Evolutionary conservation across 495 filamentous ascomycete species (phyloP), one percentile per base, ranked within the genome.

Genomic region (Lentithecium fluviatile): DNA sequence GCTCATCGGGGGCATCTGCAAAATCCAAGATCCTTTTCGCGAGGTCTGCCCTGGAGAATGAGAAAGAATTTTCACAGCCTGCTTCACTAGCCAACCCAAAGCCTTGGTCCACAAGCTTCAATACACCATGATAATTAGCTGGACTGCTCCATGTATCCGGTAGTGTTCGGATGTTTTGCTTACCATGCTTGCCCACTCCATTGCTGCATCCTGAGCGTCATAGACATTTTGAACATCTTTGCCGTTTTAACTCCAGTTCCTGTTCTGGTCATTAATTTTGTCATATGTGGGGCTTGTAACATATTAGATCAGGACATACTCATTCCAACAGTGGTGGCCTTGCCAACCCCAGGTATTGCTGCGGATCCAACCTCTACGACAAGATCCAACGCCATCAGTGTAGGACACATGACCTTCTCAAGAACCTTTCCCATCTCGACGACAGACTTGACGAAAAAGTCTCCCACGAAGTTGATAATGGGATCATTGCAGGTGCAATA

Each of bases 111-210:
- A 56, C 52, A 45, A 56, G 45, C 36, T 56, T 10, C 37, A 32
- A 34, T 19, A 46, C 20, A 11, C 38, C 24, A 34, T 46, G n/a
- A 46, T 7, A 56, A 17, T 45, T 46, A 56, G 52, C 20, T 32
- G 40, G n/a, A 45, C 15, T 46, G 15, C 52, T 29, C 2, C 2
- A 34, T 13, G 48, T 29, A 32, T 10, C 10, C n/a, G 21, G 23
- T 6, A 49, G 23, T 25, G 48, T 29, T 29, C 6, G 13, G 48
- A 36, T 34, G 19, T 51, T 24, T 34, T 34, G 24, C 26, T 45
- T 56, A 56, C 52, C 52, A 56, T 25, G 25, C 36, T 56, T 26
- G 37, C 52, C 52, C 52, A 56, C 52, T 56, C 52, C 52, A 56
- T 56, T 29, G 52, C 52, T 1, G 52, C 36, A 45, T 56, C 37